Evolutionary conservation across 176 grass and related monocot species (phyloP), one percentile per base, ranked within the genome.

Genomic region (Musa schizocarpa): DNA sequence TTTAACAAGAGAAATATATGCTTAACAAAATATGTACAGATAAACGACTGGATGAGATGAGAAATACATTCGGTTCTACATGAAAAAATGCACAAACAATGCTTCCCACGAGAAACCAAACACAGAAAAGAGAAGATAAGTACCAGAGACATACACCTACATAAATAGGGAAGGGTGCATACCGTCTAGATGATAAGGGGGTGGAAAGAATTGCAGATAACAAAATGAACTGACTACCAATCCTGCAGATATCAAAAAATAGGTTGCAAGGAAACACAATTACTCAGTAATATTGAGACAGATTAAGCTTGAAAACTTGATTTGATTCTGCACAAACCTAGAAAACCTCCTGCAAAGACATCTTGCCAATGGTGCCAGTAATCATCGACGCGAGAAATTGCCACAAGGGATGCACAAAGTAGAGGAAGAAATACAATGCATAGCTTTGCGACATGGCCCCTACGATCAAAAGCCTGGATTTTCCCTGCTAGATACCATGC

Each of bases 321-420:
- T 68, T 68, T 34, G 13, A 13, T 17, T 11, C 19, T 11, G 26
- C 20, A 74, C 72, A 58, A 58, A 74, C 72, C 72, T 74, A 74
- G 72, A 57, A 74, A 74, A 48, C 72, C 72, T 34, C 72, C 72
- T 14, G 72, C 24, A 56, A 74, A 74, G 9, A 74, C 72, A 74
- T 74, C 72, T 74, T 74, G 72, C 72, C 72, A 74, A 19, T 74
- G 72, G 26, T 74, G 72, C 72, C 72, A 74, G 13, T 74, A 74
- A 23, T 74, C 72, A 43, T 74, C 72, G 17, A 74, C 72, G 34
- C 72, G 72, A 29, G 72, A 74, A 56, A 74, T 58, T 27, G 72
- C 72, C 1, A 74, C 72, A 57, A 74, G 72, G 4, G 72, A 56
- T 24, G 72, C 72, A 27, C 22, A 24, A 57, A 74, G 72, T 34